These are phyloP conservation scores for Danielia reshetovae DNA, from an alignment of 805 yeast genomes.

Conservation along the genomic window DNA sequence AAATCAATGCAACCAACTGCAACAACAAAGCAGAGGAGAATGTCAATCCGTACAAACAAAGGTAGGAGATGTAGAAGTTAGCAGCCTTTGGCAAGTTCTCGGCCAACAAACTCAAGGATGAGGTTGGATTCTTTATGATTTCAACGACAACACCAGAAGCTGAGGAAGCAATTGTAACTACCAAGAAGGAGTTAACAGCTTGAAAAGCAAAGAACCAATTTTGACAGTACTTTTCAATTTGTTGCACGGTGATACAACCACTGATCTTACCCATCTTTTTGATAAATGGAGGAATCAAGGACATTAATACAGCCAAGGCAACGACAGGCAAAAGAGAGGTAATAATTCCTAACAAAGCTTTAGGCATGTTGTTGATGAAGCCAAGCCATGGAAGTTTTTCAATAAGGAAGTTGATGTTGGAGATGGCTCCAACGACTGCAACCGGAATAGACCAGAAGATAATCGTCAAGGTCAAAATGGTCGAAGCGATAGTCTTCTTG, in stretches of 20 bases:
- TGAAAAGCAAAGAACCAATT: constrained; percentile 87
- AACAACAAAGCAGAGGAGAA: constrained; percentile 72
- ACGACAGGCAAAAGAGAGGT: constrained; percentile 87
- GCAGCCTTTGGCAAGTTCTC: constrained; percentile 82
- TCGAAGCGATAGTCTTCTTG: constrained; percentile 55
- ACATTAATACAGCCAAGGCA: constrained; percentile 76
- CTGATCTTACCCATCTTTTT: constrained; percentile 69
- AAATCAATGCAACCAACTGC: constrained; percentile 68
- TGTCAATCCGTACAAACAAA: constrained; percentile 76
- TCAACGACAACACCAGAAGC: constrained; percentile 71
- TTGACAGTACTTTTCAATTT: constrained; percentile 79
- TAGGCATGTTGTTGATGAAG: constrained; percentile 75
- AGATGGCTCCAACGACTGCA: constrained; percentile 93
- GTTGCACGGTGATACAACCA: constrained; percentile 69
- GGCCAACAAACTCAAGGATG: constrained; percentile 74
- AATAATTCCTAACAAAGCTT: constrained; percentile 67
- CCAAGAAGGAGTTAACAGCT: constrained; percentile 84
- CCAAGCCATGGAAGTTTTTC: constrained; percentile 66
- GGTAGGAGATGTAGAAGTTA: constrained; percentile 82
- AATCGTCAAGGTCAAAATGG: constrained; percentile 62
- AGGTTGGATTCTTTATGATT: constrained; percentile 59
- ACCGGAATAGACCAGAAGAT: constrained; percentile 97
- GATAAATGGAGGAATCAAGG: constrained; percentile 80
- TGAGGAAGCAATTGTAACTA: constrained; percentile 78
- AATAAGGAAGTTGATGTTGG: constrained; percentile 76